Conservation (phyloP, 441 rosid genomes). For the Metrosideros polymorpha region DNA sequence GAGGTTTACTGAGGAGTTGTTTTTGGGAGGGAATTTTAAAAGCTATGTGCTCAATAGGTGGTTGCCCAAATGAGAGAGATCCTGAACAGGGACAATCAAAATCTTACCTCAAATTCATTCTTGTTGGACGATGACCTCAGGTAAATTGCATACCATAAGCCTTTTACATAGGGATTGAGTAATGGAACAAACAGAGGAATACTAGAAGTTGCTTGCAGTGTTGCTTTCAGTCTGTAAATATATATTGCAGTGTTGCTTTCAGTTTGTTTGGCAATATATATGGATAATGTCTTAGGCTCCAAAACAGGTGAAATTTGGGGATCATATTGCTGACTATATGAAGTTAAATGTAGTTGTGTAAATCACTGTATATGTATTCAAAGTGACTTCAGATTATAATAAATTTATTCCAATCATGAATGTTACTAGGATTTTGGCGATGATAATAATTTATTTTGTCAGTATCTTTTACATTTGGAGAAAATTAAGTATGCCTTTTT, state of each 20-base stretch:
- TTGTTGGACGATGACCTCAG: slow-evolving; percentile 93
- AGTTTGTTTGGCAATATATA: neutral
- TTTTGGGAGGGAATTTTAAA: slow-evolving; percentile 6
- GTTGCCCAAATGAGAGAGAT: slow-evolving; percentile 88
- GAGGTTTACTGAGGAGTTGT: neutral
- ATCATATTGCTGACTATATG: neutral
- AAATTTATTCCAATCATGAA: neutral
- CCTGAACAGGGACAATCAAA: slow-evolving; percentile 74
- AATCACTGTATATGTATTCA: neutral
- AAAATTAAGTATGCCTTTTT: neutral
- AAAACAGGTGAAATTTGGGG: neutral
- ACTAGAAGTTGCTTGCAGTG: neutral
- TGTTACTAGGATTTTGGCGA: neutral
- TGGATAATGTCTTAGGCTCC: neutral
- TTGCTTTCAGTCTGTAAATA: neutral
- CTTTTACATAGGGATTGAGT: neutral
- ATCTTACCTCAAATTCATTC: slow-evolving; percentile 81
- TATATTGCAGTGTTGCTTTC: neutral
- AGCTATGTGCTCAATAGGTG: slow-evolving; percentile 33
- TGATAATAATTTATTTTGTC: neutral
- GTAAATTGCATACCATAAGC: slow-evolving; percentile 17
- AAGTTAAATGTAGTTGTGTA: neutral
- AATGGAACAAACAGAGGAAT: neutral
- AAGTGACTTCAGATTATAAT: neutral
- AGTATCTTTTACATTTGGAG: neutral